Evolutionary conservation across 192 early-diverging fungal species (phyloP).

Genomic region (Endogone sp.): DNA sequence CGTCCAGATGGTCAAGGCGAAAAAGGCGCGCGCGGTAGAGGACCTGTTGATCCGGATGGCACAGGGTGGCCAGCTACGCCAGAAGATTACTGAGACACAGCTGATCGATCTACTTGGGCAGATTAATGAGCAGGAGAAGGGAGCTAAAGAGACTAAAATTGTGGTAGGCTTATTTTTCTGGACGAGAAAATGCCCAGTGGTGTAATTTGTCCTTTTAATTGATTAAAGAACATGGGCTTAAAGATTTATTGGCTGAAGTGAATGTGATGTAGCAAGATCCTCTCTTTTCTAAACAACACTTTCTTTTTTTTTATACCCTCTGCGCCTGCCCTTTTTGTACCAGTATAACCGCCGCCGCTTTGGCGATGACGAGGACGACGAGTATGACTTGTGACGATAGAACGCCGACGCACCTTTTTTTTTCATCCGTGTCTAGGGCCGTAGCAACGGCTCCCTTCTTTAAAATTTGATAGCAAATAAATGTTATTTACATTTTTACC

Average conservation of each 20-base stretch:
- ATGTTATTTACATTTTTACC: no score
- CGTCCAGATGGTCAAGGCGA: constrained; percentile 87
- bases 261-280: background rate
- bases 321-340: no score
- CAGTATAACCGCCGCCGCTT: constrained; percentile 55
- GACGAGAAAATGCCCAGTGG: background rate
- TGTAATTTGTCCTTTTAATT: background rate
- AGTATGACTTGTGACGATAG: constrained; percentile 52
- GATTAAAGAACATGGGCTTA: no score
- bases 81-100: constrained; percentile 79
- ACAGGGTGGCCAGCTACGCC: constrained; percentile 73
- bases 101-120: constrained; percentile 84
- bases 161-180: constrained; percentile 51
- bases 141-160: constrained; percentile 61
- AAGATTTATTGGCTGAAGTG: no score
- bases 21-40: constrained; percentile 85
- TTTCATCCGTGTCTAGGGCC: no score
- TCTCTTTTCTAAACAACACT: background rate
- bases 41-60: constrained; percentile 91
- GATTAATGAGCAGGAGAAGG: constrained; percentile 67
- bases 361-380: constrained; percentile 55
- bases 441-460: no score
- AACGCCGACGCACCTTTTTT: no score
- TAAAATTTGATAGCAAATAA: no score
- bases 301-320: background rate